phyloP scores from a whole-genome alignment of 2,329 filamentous ascomycete genomes.

The Stachybotrys echinatus region DNA sequence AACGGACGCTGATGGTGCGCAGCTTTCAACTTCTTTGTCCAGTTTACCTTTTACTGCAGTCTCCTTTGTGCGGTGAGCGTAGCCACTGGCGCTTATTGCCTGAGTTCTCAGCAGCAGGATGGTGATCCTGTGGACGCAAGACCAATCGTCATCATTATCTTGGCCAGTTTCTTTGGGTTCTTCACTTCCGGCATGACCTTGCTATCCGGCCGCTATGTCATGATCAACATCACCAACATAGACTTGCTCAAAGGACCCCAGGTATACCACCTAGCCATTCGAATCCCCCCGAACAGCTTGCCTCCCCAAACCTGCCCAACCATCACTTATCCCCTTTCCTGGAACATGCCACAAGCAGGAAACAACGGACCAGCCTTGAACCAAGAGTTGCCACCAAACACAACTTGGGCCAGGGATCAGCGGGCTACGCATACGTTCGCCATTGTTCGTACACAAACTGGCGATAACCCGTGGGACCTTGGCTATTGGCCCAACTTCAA shows the following conservation, averaged over 20 bases:
- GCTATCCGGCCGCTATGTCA: slow-evolving; percentile 64
- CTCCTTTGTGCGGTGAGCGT: slow-evolving; percentile 63
- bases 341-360: slow-evolving; percentile 2
- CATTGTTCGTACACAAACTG: slow-evolving; percentile 65
- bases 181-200: slow-evolving; percentile 74
- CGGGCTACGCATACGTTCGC: slow-evolving; percentile 66
- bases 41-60: slow-evolving; percentile 72
- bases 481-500: slow-evolving; percentile 67
- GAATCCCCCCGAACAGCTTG: slow-evolving; percentile 50
- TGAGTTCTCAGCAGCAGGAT: slow-evolving; percentile 47
- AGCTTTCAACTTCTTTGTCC: slow-evolving; percentile 88
- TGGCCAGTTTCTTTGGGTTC: slow-evolving; percentile 70
- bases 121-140: slow-evolving; percentile 45
- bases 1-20: not conserved
- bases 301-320: slow-evolving; percentile 39
- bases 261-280: slow-evolving; percentile 69
- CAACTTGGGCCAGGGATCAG: slow-evolving; percentile 29
- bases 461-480: slow-evolving; percentile 83
- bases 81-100: slow-evolving; percentile 57
- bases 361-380: slow-evolving; percentile 2
- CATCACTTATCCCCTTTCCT: slow-evolving; percentile 53
- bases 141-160: slow-evolving; percentile 60
- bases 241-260: slow-evolving; percentile 64
- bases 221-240: slow-evolving; percentile 77
- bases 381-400: slow-evolving; percentile 6